phyloP scores from a whole-genome alignment of 1,284 basidiomycete species.

The Boletus chippewaensis region DNA sequence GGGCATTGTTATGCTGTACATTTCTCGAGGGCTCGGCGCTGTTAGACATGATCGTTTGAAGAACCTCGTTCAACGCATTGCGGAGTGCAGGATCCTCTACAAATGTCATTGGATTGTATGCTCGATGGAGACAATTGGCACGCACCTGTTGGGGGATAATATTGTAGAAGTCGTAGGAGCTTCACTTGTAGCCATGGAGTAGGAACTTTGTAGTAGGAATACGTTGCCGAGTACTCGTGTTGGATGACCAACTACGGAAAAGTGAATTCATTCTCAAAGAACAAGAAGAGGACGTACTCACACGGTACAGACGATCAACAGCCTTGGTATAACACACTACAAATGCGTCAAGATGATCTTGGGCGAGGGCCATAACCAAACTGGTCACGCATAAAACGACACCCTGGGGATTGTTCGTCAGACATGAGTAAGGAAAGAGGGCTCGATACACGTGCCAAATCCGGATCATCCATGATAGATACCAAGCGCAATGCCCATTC shows the following conservation, averaged over 20 bases:
- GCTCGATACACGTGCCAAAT: constrained; percentile 54
- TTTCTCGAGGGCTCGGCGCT: constrained; percentile 90
- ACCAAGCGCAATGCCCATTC: constrained; percentile 97
- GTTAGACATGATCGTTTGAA: constrained; percentile 89
- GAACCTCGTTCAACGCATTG: constrained; percentile 73
- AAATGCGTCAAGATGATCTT: constrained; percentile 88
- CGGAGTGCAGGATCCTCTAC: constrained; percentile 80
- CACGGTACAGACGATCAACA: constrained; percentile 82
- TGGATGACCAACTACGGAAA: constrained; percentile 76
- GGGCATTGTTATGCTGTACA: constrained; percentile 98
- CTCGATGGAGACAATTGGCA: constrained; percentile 6
- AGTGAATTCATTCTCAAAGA: constrained; percentile 16
- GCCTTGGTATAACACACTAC: constrained; percentile 91
- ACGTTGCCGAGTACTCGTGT: constrained; percentile 81
- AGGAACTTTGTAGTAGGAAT: constrained; percentile 96
- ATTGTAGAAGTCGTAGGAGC: constrained; percentile 87
- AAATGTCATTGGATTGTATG: constrained; percentile 6
- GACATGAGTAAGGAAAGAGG: constrained; percentile 1
- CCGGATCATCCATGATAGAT: constrained; percentile 89
- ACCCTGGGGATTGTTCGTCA: constrained; percentile 47
- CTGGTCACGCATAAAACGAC: constrained; percentile 93
- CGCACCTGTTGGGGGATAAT: constrained; percentile 89
- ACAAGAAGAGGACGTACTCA: constrained; percentile 35
- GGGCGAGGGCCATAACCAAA: constrained; percentile 91
- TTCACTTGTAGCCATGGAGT: constrained; percentile 99